Conservation (phyloP, 805 yeast genomes). For the Metschnikowia arizonensis region DNA sequence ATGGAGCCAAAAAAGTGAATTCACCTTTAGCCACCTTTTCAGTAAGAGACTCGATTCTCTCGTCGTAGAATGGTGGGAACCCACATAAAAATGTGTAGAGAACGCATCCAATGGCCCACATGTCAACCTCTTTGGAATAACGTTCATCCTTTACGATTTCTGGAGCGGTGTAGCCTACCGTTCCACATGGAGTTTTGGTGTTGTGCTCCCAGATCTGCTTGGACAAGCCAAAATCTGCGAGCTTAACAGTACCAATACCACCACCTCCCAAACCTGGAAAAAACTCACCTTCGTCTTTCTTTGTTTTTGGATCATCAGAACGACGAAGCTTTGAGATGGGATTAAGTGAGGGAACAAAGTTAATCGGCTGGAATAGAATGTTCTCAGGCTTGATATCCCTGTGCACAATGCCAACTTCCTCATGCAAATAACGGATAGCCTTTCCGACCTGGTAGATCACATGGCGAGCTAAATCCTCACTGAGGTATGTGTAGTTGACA, state of each 20-base stretch:
- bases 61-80: constrained; percentile 74
- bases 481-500: constrained; percentile 70
- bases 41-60: constrained; percentile 57
- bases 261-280: constrained; percentile 55
- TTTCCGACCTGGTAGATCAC: constrained; percentile 67
- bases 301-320: constrained; percentile 53
- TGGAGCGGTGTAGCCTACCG: constrained; percentile 74
- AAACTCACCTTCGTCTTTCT: constrained; percentile 61
- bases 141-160: constrained; percentile 53
- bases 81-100: constrained; percentile 67
- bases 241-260: constrained; percentile 56
- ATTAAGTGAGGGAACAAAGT: constrained; percentile 42
- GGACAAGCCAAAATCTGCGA: constrained; percentile 70
- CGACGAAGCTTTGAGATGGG: constrained; percentile 39
- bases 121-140: constrained; percentile 65
- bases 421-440: constrained; percentile 65
- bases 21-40: constrained; percentile 69
- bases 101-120: constrained; percentile 73
- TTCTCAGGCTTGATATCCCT: constrained; percentile 83
- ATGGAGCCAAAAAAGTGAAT: constrained; percentile 69
- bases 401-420: constrained; percentile 61
- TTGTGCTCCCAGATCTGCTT: constrained; percentile 42
- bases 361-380: constrained; percentile 57
- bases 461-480: constrained; percentile 69
- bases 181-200: constrained; percentile 72